Conservation (phyloP, 2,329 filamentous ascomycete genomes). For the Aspergillus latus region DNA sequence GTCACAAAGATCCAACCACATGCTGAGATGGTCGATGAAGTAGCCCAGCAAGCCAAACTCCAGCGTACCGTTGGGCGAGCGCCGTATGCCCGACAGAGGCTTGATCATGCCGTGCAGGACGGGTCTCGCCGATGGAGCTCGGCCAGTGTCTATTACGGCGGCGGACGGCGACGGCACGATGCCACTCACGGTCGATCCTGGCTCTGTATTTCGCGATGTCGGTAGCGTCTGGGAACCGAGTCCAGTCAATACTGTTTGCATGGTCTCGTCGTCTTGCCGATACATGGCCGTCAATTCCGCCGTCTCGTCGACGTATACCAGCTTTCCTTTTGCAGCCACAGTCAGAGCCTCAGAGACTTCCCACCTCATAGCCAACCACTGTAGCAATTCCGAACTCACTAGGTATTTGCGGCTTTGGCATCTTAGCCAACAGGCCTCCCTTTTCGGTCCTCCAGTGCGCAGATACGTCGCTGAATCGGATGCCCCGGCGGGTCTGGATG, state of each 20-base stretch:
- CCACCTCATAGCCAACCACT: too few species aligned
- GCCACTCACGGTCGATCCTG: too few species aligned
- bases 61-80: not conserved
- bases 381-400: not conserved
- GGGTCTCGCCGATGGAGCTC: too few species aligned
- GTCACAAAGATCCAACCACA: conserved; percentile 43
- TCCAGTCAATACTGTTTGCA: too few species aligned
- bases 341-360: not conserved
- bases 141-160: not conserved
- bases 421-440: too few species aligned
- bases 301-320: conserved; percentile 4
- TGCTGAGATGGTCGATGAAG: conserved; percentile 24
- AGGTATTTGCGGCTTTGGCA: not conserved
- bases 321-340: not conserved
- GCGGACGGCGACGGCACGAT: too few species aligned
- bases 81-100: not conserved
- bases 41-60: not conserved
- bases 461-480: conserved; percentile 3
- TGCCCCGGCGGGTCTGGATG: not conserved
- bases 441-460: not conserved
- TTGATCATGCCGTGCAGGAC: not conserved
- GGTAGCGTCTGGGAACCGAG: too few species aligned
- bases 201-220: too few species aligned
- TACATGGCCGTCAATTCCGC: not conserved
- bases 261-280: not conserved